phyloP scores from a whole-genome alignment of 345 rosid genomes.

The Populus pruinosa region DNA sequence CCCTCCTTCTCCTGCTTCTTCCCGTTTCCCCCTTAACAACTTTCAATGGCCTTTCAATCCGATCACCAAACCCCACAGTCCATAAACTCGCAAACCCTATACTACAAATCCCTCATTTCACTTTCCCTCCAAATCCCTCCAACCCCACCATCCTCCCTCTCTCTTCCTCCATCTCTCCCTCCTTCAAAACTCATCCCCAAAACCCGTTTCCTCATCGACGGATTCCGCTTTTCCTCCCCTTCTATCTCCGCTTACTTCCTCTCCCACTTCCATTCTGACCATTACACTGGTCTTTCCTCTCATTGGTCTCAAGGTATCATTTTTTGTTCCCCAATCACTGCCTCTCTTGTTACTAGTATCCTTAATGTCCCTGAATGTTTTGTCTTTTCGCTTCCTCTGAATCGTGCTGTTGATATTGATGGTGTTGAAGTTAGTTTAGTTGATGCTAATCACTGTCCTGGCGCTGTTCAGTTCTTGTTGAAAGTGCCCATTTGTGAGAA shows the following conservation, averaged over 20 bases:
- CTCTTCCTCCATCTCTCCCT: conserved; percentile 38
- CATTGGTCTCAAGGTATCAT: conserved; percentile 77
- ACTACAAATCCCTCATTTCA: conserved; percentile 38
- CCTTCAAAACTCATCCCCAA: conserved; percentile 63
- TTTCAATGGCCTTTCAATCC: not conserved
- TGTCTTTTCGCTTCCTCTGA: conserved; percentile 48
- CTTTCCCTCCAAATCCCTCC: conserved; percentile 26
- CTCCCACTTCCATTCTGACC: conserved; percentile 92
- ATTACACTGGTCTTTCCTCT: conserved; percentile 66
- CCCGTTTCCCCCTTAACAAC: too few relatives aligned
- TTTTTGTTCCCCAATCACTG: conserved; percentile 65
- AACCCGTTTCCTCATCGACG: conserved; percentile 77
- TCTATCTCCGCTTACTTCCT: conserved; percentile 65
- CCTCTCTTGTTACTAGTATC: conserved; percentile 50
- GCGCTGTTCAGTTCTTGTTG: conserved; percentile 81
- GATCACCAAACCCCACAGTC: not conserved
- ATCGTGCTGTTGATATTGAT: conserved; percentile 42
- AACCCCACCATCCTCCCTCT: conserved; percentile 21
- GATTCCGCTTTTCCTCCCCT: conserved; percentile 51
- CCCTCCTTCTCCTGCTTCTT: not conserved
- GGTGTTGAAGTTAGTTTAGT: conserved; percentile 60
- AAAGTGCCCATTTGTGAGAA: conserved; percentile 31
- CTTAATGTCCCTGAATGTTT: conserved; percentile 54
- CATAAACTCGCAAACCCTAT: conserved; percentile 52
- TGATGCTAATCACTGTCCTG: conserved; percentile 91